These are phyloP conservation scores for Rhodamnia rubescens DNA, from an alignment of 345 rosid species.

Conservation along the genomic window DNA sequence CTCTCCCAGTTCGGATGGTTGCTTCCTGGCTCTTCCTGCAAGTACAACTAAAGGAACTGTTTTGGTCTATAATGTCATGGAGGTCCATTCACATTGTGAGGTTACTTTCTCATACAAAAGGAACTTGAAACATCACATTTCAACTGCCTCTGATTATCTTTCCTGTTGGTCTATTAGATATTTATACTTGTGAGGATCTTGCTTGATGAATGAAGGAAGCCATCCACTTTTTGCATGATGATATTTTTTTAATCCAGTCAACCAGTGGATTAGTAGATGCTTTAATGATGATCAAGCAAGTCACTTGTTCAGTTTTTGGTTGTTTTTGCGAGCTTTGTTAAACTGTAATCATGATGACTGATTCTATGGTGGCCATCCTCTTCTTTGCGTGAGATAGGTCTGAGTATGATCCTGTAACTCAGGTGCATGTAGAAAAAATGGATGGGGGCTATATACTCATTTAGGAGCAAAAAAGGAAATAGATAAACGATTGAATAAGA, in stretches of 20 bases:
- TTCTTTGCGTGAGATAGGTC: not conserved
- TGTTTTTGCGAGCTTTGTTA: not conserved
- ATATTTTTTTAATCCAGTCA: not conserved
- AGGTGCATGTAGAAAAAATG: not conserved
- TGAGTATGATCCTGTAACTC: not conserved
- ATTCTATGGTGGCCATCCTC: not conserved
- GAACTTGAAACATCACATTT: not conserved
- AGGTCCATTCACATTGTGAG: slow-evolving; percentile 74
- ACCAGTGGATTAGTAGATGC: not conserved
- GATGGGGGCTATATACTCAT: not conserved
- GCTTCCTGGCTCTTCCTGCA: slow-evolving; percentile 95
- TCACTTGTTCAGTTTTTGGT: not conserved
- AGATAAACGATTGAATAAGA: not conserved
- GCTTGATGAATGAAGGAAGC: not conserved
- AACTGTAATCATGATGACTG: not conserved
- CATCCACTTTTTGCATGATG: not conserved
- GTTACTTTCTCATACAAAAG: slow-evolving; percentile 18
- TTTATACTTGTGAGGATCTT: not conserved
- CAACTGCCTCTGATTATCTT: not conserved
- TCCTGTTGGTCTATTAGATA: not conserved
- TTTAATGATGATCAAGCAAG: not conserved
- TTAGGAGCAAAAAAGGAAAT: not conserved
- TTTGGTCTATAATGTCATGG: slow-evolving; percentile 76
- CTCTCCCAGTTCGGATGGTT: slow-evolving; percentile 69
- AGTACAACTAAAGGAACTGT: slow-evolving; percentile 71